Conservation (phyloP, 345 rosid species). For the Rhodamnia argentea region DNA sequence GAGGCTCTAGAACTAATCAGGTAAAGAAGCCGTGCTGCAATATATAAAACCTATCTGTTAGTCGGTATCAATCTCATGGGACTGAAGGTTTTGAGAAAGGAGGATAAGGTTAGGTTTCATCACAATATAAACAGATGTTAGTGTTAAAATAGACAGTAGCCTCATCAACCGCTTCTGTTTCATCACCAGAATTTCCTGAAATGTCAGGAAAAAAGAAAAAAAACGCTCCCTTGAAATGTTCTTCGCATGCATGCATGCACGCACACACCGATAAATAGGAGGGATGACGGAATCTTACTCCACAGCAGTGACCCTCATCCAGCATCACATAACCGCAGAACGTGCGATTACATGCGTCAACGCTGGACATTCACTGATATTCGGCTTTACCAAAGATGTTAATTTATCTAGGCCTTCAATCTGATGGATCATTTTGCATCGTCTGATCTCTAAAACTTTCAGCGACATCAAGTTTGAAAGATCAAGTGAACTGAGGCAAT, state of each 20-base stretch:
- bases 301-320: not conserved
- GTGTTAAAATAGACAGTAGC: not conserved
- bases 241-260: not conserved
- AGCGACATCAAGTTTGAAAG: not conserved
- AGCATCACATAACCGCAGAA: no score
- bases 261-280: not conserved
- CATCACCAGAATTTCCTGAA: not conserved
- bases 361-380: not conserved
- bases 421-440: not conserved
- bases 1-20: not conserved
- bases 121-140: no score
- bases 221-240: not conserved
- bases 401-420: not conserved
- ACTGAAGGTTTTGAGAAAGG: no score
- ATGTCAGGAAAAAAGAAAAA: no score
- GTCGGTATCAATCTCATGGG: no score
- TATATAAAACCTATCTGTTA: no score
- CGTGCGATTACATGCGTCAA: not conserved
- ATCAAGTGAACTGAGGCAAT: not conserved
- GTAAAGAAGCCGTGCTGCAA: no score
- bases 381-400: not conserved
- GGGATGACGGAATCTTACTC: accelerated
- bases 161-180: no score
- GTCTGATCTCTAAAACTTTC: not conserved
- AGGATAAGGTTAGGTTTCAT: no score